phyloP scores from a whole-genome alignment of 371 early-diverging fungal species.

The Gilbertella persicaria region DNA sequence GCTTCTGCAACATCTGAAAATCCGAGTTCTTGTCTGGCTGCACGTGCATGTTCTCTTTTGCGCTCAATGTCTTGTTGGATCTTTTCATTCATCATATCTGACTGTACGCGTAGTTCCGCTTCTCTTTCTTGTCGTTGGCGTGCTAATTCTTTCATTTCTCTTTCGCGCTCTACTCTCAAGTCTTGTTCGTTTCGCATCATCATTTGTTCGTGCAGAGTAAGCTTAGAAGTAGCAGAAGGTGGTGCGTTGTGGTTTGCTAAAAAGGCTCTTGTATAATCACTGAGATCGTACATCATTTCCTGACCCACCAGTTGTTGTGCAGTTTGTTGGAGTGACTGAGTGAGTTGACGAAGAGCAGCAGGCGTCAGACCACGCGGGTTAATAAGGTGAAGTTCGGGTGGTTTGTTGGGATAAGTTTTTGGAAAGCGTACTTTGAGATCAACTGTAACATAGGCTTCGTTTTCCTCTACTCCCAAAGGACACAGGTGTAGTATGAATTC shows the following conservation, averaged over 20 bases:
- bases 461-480: slow-evolving; percentile 59
- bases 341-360: slow-evolving; percentile 49
- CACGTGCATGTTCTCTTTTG: slow-evolving; percentile 45
- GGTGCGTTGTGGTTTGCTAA: slow-evolving; percentile 64
- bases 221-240: slow-evolving; percentile 53
- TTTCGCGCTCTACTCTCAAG: slow-evolving; percentile 47
- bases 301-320: slow-evolving; percentile 57
- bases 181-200: slow-evolving; percentile 60
- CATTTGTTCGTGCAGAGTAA: slow-evolving; percentile 65
- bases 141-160: slow-evolving; percentile 42
- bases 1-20: slow-evolving; percentile 27
- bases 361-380: slow-evolving; percentile 57
- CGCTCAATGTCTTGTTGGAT: slow-evolving; percentile 59
- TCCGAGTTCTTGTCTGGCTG: slow-evolving; percentile 32
- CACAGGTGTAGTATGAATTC: slow-evolving; percentile 69
- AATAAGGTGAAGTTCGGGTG: slow-evolving; percentile 65
- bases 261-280: slow-evolving; percentile 63
- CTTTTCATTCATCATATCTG: slow-evolving; percentile 55
- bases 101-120: slow-evolving; percentile 51
- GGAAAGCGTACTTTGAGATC: slow-evolving; percentile 68
- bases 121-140: slow-evolving; percentile 44
- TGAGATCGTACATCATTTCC: slow-evolving; percentile 80
- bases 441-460: slow-evolving; percentile 49
- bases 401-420: slow-evolving; percentile 69
- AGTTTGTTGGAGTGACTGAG: slow-evolving; percentile 39